Conservation (phyloP, 805 yeast genomes). For the Saccharomycopsis microspora region DNA sequence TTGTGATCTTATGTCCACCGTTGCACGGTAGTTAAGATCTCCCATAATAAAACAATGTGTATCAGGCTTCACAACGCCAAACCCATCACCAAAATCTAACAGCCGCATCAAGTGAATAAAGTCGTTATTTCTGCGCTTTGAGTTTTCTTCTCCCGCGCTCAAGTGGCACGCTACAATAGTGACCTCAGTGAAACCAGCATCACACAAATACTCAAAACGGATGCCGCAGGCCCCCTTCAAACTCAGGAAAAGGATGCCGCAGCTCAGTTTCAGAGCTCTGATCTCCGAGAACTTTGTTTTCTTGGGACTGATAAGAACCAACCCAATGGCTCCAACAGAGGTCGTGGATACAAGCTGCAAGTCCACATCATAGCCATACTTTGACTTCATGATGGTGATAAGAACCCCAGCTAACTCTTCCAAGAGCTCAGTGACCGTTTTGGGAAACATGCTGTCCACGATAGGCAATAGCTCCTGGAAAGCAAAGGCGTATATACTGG, state of each 20-base stretch:
- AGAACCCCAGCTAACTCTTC: constrained; percentile 25
- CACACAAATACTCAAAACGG: constrained; percentile 26
- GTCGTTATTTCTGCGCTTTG: constrained; percentile 41
- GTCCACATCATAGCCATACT: constrained; percentile 23
- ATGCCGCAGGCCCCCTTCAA: constrained; percentile 69
- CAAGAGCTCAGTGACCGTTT: constrained; percentile 27
- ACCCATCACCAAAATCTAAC: constrained; percentile 48
- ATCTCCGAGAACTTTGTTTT: constrained; percentile 19
- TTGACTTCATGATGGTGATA: constrained; percentile 24
- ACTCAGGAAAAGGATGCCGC: constrained; percentile 52
- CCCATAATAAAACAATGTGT: constrained; percentile 69
- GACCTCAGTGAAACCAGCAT: constrained; percentile 25
- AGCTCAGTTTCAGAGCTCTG: constrained; percentile 23
- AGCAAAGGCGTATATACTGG: constrained; percentile 34
- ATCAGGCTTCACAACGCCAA: constrained; percentile 37
- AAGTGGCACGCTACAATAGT: constrained; percentile 67
- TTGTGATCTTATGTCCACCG: not conserved
- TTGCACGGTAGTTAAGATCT: constrained; percentile 71
- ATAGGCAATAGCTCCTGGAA: constrained; percentile 54
- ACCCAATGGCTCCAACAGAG: constrained; percentile 48
- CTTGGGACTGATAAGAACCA: constrained; percentile 37
- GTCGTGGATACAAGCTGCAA: constrained; percentile 33
- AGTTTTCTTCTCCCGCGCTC: constrained; percentile 67
- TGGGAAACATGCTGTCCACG: constrained; percentile 39
- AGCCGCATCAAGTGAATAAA: constrained; percentile 37